Evolutionary conservation across 2,329 filamentous ascomycete genomes (phyloP).

Genomic region (Huntiella abstrusa): DNA sequence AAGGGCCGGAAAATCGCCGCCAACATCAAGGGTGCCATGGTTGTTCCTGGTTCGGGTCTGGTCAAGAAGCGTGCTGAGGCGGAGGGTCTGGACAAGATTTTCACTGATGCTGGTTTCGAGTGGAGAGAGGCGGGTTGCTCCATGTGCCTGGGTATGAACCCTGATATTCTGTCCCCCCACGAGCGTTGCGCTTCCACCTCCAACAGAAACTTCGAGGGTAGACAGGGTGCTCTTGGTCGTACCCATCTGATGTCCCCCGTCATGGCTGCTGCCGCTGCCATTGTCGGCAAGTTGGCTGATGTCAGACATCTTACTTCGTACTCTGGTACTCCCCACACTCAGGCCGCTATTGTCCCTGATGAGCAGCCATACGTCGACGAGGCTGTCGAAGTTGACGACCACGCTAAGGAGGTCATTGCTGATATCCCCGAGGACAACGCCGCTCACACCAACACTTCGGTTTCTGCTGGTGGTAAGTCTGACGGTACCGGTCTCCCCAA

Average conservation of each 20-base stretch:
- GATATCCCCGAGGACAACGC: conserved; percentile 45
- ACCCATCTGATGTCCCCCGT: conserved; percentile 95
- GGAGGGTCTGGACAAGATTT: conserved; percentile 87
- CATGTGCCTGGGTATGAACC: conserved; percentile 99
- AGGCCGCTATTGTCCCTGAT: conserved; percentile 27
- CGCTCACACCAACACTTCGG: conserved; percentile 44
- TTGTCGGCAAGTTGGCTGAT: conserved; percentile 80
- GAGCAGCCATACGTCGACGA: conserved; percentile 34
- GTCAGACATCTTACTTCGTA: conserved; percentile 59
- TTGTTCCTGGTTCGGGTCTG: conserved; percentile 87
- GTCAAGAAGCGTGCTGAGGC: conserved; percentile 82
- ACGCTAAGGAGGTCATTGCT: conserved; percentile 31
- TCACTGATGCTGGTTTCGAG: conserved; percentile 80
- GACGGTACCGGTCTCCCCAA: conserved; percentile 52
- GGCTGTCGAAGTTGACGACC: conserved; percentile 29
- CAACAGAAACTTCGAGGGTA: conserved; percentile 94
- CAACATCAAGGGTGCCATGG: conserved; percentile 87
- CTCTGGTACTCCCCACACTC: conserved; percentile 39
- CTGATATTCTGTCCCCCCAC: conserved; percentile 78
- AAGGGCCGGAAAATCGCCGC: conserved; percentile 70
- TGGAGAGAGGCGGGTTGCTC: conserved; percentile 97
- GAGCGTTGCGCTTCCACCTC: conserved; percentile 92
- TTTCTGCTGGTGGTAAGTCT: conserved; percentile 22
- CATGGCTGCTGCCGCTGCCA: conserved; percentile 78
- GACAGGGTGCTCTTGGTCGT: conserved; percentile 76